Evolutionary conservation across 441 rosid genomes (phyloP), one percentile per base, ranked within the genome.

Genomic region (Gossypium davidsonii): DNA sequence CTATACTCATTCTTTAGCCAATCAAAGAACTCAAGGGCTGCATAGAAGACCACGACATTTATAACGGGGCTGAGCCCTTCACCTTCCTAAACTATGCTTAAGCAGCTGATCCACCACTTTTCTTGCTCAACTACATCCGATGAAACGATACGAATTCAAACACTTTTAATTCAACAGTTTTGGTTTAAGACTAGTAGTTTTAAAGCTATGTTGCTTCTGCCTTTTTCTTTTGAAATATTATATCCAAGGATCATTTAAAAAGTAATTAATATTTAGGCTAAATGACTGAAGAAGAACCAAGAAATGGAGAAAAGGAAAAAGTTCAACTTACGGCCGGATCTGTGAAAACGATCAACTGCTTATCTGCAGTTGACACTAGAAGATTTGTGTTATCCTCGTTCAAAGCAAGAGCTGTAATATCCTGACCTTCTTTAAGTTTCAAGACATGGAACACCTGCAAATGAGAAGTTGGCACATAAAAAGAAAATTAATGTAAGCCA

Each of bases 21-120:
- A 59, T 26, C 21, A 73, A 75, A 34, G 1, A 75, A 63, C 52
- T 66, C 42, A 55, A 28, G 21, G 73, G 55, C 73, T 79, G 58
- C 75, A 42, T 66, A 1, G 31, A 20, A 42, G 34, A 42, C 76
- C 79, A 71, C n/a, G 81, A 79, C 79, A 3, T 84, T 84, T 46
- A 93, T 85, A 60, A 88, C 83, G 52, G 93, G 91, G 82, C 83
- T 89, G 48, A 91, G 82, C 74, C 89, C 91, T 7, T 86, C 90
- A 20, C 97, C 94, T 86, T 95, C 98, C 97, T 94, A 90, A 34
- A 14, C 99, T 96, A 70, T 87, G 98, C 88, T 91, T 91, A 34
- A 91, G 88, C 97, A 86, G 93, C 49, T 91, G 97, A 79, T 96
- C 97, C 77, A 90, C 94, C 58, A 87, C 90, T 89, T 85, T 88